Conservation (phyloP, 2,329 filamentous ascomycete genomes). For the Ascochyta pisi region DNA sequence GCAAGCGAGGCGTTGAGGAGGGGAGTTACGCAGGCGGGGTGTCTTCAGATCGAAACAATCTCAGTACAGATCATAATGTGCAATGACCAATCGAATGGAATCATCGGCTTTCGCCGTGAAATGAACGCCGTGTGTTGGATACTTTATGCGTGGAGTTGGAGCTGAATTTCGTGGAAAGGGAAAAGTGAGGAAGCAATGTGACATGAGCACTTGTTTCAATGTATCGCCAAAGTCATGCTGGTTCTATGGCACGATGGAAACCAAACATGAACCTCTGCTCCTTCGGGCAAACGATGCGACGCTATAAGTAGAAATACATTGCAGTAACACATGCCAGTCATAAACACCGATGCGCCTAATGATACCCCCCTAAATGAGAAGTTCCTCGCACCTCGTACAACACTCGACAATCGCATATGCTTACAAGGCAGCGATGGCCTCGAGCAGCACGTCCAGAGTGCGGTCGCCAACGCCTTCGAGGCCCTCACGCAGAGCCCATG, state of each 20-base stretch:
- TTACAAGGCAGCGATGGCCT: constrained; percentile 63
- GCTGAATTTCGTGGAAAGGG: neutral
- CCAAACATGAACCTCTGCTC: neutral
- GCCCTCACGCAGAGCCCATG: constrained; percentile 72
- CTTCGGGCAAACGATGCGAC: neutral
- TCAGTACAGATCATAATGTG: too few relatives aligned
- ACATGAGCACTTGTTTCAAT: neutral
- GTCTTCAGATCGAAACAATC: too few relatives aligned
- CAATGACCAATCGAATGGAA: too few relatives aligned
- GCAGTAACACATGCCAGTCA: neutral
- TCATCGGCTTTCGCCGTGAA: too few relatives aligned
- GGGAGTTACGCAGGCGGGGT: neutral
- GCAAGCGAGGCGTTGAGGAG: neutral
- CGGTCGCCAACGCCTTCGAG: constrained; percentile 54
- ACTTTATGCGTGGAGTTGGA: too few relatives aligned
- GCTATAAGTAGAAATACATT: neutral
- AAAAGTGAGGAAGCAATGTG: neutral
- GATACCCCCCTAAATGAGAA: neutral
- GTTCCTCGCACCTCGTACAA: neutral
- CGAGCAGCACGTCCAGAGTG: constrained; percentile 63
- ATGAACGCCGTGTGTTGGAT: too few relatives aligned
- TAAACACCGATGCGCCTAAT: neutral
- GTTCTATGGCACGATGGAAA: neutral
- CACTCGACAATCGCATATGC: too few relatives aligned
- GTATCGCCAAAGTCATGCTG: neutral